Conservation (phyloP, 169 alveolate genomes). For the Blepharisma undulans region DNA sequence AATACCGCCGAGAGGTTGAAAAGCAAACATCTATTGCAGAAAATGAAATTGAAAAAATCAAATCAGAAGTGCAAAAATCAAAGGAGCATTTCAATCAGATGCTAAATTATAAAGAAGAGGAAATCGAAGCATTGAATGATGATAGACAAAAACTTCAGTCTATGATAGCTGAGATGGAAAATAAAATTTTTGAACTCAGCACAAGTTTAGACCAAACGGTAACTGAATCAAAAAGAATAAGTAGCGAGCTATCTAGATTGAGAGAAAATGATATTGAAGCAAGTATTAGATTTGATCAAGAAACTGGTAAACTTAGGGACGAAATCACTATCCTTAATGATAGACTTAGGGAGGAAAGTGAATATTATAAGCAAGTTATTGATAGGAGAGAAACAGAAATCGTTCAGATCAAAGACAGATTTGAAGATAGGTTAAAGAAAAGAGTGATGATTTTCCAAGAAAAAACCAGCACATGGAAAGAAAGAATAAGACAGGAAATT, state of each 20-base stretch:
- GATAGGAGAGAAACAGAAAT: neutral
- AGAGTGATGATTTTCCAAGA: neutral
- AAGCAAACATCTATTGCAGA: neutral
- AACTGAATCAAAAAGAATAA: neutral
- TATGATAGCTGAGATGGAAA: neutral
- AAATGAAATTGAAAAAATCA: neutral
- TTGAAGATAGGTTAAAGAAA: neutral
- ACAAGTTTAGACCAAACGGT: neutral
- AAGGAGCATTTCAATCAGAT: neutral
- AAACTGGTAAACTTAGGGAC: neutral
- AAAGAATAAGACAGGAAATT: neutral
- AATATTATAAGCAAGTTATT: neutral
- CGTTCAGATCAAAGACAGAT: neutral
- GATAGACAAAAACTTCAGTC: slow-evolving; percentile 19
- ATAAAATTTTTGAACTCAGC: neutral
- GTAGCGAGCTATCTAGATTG: neutral
- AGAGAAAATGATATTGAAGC: neutral
- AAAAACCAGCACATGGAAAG: neutral
- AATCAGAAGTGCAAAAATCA: neutral
- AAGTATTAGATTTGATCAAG: neutral
- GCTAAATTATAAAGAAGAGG: slow-evolving; percentile 12
- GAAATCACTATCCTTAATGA: neutral
- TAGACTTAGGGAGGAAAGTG: neutral
- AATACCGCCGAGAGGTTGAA: neutral
- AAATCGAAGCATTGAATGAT: neutral